A percentile compares a stretch with the other conserved stretches of the same genome.
These are phyloP conservation scores for Periconia sp. DNA, from an alignment of 2,329 filamentous ascomycete genomes.

Conservation along the genomic window DNA sequence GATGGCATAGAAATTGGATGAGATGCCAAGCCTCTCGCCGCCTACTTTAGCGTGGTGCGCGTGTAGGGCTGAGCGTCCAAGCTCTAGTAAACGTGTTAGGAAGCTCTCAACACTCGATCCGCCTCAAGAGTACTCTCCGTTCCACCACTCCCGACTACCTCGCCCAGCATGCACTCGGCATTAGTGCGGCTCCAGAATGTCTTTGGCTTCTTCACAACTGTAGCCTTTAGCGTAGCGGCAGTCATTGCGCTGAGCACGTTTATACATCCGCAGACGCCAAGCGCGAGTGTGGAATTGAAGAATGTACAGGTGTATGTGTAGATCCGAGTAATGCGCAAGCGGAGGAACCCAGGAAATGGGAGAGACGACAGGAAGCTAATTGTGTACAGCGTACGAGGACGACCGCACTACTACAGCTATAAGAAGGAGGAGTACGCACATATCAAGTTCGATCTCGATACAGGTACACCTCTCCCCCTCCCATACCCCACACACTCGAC, in stretches of 20 bases:
- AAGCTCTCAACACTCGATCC: conserved; percentile 20
- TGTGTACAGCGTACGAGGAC: conserved; percentile 74
- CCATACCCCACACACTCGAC: neutral
- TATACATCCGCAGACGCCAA: conserved; percentile 71
- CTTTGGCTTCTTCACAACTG: conserved; percentile 98
- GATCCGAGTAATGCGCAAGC: neutral
- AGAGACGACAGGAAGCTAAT: conserved; percentile 1
- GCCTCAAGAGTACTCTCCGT: conserved; percentile 4
- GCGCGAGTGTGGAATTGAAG: conserved; percentile 67
- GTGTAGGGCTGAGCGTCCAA: conserved; percentile 20
- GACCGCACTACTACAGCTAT: conserved; percentile 92
- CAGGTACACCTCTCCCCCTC: conserved; percentile 56
- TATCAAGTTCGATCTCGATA: conserved; percentile 90
- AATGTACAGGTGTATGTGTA: conserved; percentile 86
- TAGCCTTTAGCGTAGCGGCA: conserved; percentile 79
- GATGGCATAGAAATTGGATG: conserved; percentile 1
- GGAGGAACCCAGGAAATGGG: neutral
- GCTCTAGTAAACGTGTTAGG: conserved; percentile 43
- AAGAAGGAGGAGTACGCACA: conserved; percentile 97
- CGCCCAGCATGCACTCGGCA: conserved; percentile 77
- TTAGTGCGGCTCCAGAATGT: conserved; percentile 86
- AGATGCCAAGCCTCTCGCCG: conserved; percentile 10
- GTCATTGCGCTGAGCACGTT: conserved; percentile 84
- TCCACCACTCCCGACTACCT: conserved; percentile 5
- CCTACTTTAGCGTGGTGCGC: too few relatives aligned